phyloP scores from a whole-genome alignment of 371 early-diverging fungal genomes.

The Fennellomyces sp. region DNA sequence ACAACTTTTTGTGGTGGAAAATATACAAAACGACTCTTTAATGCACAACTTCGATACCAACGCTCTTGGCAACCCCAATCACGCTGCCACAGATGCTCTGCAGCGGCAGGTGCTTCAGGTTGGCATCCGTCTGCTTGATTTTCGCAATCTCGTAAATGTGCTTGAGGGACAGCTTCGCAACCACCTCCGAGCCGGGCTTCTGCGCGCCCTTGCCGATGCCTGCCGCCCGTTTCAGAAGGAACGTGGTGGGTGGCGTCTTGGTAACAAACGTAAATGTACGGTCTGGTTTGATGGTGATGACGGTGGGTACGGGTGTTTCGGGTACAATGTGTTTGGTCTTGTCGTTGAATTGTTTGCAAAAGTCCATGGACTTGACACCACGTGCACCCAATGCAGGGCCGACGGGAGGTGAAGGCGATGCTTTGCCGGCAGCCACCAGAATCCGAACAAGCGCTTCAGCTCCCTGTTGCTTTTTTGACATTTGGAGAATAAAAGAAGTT shows the following conservation, averaged over 20 bases:
- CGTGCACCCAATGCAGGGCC: constrained; percentile 97
- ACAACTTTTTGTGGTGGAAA: no score
- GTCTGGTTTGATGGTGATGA: constrained; percentile 89
- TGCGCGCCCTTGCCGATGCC: constrained; percentile 89
- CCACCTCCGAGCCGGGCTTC: constrained; percentile 76
- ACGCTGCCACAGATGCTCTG: constrained; percentile 77
- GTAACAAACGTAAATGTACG: constrained; percentile 88
- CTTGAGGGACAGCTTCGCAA: constrained; percentile 84
- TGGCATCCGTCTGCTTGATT: constrained; percentile 85
- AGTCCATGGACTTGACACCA: constrained; percentile 98
- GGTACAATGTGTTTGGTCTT: constrained; percentile 85
- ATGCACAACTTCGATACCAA: constrained; percentile 87
- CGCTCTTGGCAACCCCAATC: constrained; percentile 80
- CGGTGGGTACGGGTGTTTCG: constrained; percentile 86
- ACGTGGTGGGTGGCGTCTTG: constrained; percentile 90
- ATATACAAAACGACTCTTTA: no score
- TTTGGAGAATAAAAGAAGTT: constrained; percentile 9
- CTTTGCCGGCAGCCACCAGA: constrained; percentile 87
- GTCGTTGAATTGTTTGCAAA: constrained; percentile 98
- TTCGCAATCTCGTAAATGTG: constrained; percentile 95
- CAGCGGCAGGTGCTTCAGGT: constrained; percentile 74
- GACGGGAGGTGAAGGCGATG: constrained; percentile 95
- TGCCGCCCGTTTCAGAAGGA: constrained; percentile 88
- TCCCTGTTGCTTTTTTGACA: constrained; percentile 56
- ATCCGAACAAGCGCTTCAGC: constrained; percentile 63